Evolutionary conservation across 129 eudicot genomes (phyloP).

Genomic region (Dittrichia graveolens): DNA sequence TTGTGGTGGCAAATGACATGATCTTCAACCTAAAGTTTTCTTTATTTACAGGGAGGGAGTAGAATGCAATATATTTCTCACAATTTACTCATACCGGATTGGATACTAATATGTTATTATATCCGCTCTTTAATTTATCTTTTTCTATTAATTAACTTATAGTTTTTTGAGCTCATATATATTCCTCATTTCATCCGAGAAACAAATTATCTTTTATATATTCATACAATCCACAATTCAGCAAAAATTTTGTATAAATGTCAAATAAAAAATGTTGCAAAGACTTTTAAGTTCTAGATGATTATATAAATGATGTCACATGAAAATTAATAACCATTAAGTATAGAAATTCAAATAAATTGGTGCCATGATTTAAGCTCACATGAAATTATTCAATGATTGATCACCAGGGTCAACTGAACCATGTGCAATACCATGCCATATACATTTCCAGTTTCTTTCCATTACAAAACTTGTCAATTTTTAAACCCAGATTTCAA

Average conservation of each 20-base stretch:
- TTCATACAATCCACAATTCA: too few species aligned
- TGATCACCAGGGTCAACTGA: conserved; percentile 37
- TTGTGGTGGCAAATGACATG: too few species aligned
- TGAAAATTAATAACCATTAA: neutral
- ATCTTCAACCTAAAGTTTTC: too few species aligned
- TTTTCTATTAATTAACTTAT: too few species aligned
- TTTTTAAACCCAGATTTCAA: conserved; percentile 19
- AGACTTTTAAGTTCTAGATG: neutral
- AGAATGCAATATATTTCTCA: too few species aligned
- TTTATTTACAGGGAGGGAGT: too few species aligned
- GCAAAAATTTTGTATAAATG: neutral
- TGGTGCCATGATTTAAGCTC: conserved; percentile 17
- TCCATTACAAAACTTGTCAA: conserved; percentile 5
- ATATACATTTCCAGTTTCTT: conserved; percentile 25
- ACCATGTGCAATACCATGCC: conserved; percentile 32
- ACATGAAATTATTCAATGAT: conserved; percentile 31
- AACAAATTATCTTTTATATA: too few species aligned
- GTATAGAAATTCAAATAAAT: conserved; percentile 15
- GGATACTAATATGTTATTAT: too few species aligned
- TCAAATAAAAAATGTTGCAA: neutral
- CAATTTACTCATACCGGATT: too few species aligned
- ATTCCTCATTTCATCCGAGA: too few species aligned
- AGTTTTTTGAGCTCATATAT: too few species aligned
- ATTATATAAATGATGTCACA: conserved; percentile 3
- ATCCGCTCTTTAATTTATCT: too few species aligned